A percentile compares a stretch with the other conserved stretches of the same genome.
Conservation (phyloP, 2,329 filamentous ascomycete genomes). For the Teratosphaeria zuluensis region DNA sequence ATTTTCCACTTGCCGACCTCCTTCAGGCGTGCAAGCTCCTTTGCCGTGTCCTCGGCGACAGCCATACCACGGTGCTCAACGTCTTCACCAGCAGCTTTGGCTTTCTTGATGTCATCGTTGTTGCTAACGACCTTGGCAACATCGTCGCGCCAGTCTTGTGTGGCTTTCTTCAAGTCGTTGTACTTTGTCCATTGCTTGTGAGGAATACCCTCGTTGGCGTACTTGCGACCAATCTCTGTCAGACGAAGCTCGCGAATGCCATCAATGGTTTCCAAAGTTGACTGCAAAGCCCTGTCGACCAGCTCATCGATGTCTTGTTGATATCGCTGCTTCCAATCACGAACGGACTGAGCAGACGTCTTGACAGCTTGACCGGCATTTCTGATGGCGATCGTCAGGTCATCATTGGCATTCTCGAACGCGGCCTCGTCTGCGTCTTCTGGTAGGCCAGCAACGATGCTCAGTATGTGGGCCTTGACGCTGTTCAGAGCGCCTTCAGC, state of each 20-base stretch:
- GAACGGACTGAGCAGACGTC: conserved; percentile 64
- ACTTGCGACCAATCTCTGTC: conserved; percentile 83
- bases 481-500: conserved; percentile 53
- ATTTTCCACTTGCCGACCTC: conserved; percentile 81
- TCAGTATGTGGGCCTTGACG: conserved; percentile 59
- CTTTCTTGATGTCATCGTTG: conserved; percentile 60
- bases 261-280: conserved; percentile 73
- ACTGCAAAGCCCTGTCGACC: conserved; percentile 63
- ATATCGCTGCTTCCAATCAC: conserved; percentile 65
- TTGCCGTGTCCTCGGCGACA: conserved; percentile 66
- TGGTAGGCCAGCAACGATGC: conserved; percentile 45
- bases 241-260: conserved; percentile 74
- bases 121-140: conserved; percentile 63
- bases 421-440: conserved; percentile 46
- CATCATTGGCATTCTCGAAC: conserved; percentile 42
- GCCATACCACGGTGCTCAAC: conserved; percentile 74
- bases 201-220: conserved; percentile 92
- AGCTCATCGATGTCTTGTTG: conserved; percentile 59
- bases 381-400: conserved; percentile 50
- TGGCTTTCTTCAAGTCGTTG: conserved; percentile 72
- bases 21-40: conserved; percentile 71
- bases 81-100: conserved; percentile 57
- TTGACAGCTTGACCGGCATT: conserved; percentile 64
- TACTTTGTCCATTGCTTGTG: conserved; percentile 98
- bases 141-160: conserved; percentile 76